phyloP scores from a whole-genome alignment of 78 protist genomes.

The Thecamonas trahens region DNA sequence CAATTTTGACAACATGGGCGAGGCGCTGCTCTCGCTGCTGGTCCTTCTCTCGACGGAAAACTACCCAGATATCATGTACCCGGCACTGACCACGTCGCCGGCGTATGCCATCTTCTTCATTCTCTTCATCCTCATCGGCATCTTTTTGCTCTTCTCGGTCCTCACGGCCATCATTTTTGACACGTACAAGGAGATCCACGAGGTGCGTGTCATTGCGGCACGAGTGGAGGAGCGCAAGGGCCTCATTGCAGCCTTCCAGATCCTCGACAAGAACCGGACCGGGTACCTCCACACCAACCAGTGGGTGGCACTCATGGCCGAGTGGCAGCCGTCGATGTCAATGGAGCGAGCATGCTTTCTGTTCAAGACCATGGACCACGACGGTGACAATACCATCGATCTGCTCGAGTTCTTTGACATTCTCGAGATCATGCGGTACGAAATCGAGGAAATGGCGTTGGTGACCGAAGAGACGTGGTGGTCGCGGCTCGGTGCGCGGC shows the following conservation, averaged over 20 bases:
- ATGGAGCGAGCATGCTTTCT: not conserved
- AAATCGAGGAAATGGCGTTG: too few relatives aligned
- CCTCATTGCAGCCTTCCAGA: not conserved
- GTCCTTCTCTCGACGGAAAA: conserved; percentile 25
- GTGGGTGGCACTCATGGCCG: not conserved
- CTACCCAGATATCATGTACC: conserved; percentile 22
- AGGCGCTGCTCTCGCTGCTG: not conserved
- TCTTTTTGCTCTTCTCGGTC: not conserved
- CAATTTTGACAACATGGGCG: not conserved
- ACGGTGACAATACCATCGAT: not conserved
- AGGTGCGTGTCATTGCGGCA: not conserved
- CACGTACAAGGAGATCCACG: not conserved
- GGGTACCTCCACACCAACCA: not conserved
- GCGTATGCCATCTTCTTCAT: not conserved
- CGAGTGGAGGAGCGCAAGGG: not conserved
- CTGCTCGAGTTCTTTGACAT: not conserved
- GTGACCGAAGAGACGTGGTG: too few relatives aligned
- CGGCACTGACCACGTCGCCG: not conserved
- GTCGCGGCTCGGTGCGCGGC: too few relatives aligned
- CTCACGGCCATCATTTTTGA: conserved; percentile 13
- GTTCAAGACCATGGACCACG: not conserved
- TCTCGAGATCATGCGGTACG: not conserved
- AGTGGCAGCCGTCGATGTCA: not conserved
- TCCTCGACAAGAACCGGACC: not conserved
- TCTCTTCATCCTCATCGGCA: not conserved